These are phyloP conservation scores for Ormosia semicastrata DNA, from an alignment of 306 rosid species.

Conservation along the genomic window DNA sequence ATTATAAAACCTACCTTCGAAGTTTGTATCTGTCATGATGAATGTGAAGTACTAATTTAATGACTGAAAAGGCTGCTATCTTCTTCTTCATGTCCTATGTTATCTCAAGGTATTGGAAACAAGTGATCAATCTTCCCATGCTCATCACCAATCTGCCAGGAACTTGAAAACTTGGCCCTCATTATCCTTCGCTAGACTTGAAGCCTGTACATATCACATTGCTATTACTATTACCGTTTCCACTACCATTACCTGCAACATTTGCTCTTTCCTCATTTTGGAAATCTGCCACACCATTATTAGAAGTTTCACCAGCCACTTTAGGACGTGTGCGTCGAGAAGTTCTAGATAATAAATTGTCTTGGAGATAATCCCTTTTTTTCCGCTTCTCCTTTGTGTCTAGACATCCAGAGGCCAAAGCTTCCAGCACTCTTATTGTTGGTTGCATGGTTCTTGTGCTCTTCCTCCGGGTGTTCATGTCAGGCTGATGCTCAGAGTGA, in stretches of 20 bases:
- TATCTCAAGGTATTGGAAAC: background rate
- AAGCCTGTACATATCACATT: conserved; percentile 6
- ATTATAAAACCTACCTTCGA: background rate
- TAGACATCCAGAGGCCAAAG: conserved; percentile 50
- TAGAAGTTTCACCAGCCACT: conserved; percentile 23
- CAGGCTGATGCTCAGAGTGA: conserved; percentile 35
- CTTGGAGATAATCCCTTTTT: conserved; percentile 27
- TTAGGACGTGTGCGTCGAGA: conserved; percentile 25
- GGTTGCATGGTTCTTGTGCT: conserved; percentile 58
- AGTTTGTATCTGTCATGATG: conserved; percentile 1
- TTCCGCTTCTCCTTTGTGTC: conserved; percentile 57
- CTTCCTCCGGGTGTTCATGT: conserved; percentile 40
- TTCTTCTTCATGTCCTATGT: background rate
- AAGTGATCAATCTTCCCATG: background rate
- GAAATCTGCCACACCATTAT: conserved; percentile 19
- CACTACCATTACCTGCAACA: background rate
- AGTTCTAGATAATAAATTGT: conserved; percentile 22
- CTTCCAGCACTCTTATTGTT: conserved; percentile 56
- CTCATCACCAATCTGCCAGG: background rate
- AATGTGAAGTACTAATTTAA: background rate
- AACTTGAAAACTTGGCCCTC: background rate
- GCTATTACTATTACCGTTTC: background rate
- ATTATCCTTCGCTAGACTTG: background rate
- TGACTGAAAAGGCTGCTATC: background rate
- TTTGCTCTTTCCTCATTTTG: conserved; percentile 18